Base-by-base conservation (phyloP, 352 stramenopile genomes). In the Phytophthora niederhauseri region DNA sequence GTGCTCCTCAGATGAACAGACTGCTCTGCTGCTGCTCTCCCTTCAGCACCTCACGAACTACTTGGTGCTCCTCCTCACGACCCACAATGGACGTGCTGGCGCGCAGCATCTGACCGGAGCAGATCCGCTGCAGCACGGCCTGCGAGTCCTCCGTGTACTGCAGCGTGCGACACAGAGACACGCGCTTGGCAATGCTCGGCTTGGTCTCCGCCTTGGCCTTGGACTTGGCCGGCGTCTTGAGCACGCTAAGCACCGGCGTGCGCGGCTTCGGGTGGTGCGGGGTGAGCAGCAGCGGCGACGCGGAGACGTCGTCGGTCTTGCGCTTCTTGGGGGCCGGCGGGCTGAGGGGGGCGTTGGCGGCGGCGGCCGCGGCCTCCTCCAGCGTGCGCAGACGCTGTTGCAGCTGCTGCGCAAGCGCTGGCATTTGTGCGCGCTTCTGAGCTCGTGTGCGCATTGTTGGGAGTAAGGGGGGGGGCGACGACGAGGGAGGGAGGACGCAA, bases 1-100 rank as follows among this genome's bases (percentile, higher is more conserved):
- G 17, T 80, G 77, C 61, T 92, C 76, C 4, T 76, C 49, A n/a
- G 57, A 93, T 77, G 62, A 91, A 93, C 43, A 91, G 45, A 64
- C 76, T 84, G 19, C 68, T 57, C 31, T 46, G 50, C 2, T n/a
- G n/a, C n/a, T 38, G 41, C 1, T 68, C 41, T 1, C 66, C 61
- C n/a, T 72, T 49, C 4, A 82, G 28, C 43, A 86, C 69, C 5
- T 61, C 57, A 28, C 68, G 67, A 57, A 92, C 71, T 22, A 72
- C 57, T 3, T 78, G 59, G 17, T 80, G 77, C 61, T 92, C 76
- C 4, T 76, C 49, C 0, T 57, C 48, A 50, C 84, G 71, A 2
- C 82, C 84, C 1, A 91, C 77, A 62, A 90, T 76, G 19, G 36
- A 45, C 17, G 26, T n/a, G 22, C 56, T 9, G 30, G 46, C 3